Evolutionary conservation across 208 protist genomes (phyloP), one percentile per base, ranked within the genome.

Genomic region (Balamuthia mandrillaris): DNA sequence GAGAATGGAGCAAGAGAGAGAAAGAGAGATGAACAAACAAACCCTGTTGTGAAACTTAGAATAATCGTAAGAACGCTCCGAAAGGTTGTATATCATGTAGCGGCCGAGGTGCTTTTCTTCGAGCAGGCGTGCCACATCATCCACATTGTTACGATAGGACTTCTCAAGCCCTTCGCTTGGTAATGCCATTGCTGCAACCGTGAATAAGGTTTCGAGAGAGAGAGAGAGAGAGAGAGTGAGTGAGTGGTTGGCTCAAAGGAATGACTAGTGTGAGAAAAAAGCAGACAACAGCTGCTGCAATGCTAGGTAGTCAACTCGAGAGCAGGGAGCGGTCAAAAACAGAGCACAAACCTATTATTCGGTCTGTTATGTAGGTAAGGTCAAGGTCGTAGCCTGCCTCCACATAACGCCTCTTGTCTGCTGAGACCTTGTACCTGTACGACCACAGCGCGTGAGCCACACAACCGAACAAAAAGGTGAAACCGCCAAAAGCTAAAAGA

Each of bases 281-380:
- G n/a, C n/a, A n/a, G n/a, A n/a, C n/a, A n/a, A n/a, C n/a, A n/a
- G n/a, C n/a, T n/a, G n/a, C n/a, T n/a, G n/a, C n/a, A n/a, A n/a
- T n/a, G n/a, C n/a, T n/a, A n/a, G n/a, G n/a, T n/a, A n/a, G n/a
- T n/a, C n/a, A n/a, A n/a, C n/a, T n/a, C n/a, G n/a, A n/a, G n/a
- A n/a, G n/a, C n/a, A n/a, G n/a, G n/a, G n/a, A n/a, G n/a, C n/a
- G n/a, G n/a, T n/a, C n/a, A n/a, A n/a, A n/a, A n/a, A n/a, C n/a
- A n/a, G n/a, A n/a, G n/a, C n/a, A n/a, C n/a, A n/a, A n/a, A 85
- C 81, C 88, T 31, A 88, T 88, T 16, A 88, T 60, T 0, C 66
- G 24, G n/a, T 87, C 84, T 21, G 95, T 95, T 41, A 98, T 95
- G 83, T 97, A 98, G 16, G 93, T 91, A n/a, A 97, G 87, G 86